phyloP scores from a whole-genome alignment of 1,284 basidiomycete genomes.

The Cutaneotrichosporon sp. region DNA sequence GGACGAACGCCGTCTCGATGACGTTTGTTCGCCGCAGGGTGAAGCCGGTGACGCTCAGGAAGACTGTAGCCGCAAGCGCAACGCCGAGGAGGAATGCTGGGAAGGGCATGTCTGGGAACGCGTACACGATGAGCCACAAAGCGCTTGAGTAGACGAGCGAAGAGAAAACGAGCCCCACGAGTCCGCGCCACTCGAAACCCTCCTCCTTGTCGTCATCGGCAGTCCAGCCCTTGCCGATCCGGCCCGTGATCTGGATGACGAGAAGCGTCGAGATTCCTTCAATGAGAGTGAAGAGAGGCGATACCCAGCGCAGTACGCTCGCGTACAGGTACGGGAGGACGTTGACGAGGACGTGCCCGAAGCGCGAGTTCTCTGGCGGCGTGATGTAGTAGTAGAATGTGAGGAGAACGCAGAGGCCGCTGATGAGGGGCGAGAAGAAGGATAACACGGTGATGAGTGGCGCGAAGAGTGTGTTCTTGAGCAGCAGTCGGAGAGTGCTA shows the following conservation, averaged over 20 bases:
- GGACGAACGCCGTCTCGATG: conserved; percentile 82
- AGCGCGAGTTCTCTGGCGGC: conserved; percentile 24
- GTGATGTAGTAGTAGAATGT: conserved; percentile 49
- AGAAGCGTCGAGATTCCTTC: conserved; percentile 51
- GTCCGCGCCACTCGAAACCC: conserved; percentile 51
- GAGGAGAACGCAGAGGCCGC: conserved; percentile 36
- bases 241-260: conserved; percentile 51
- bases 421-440: conserved; percentile 48
- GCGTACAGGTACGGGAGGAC: conserved; percentile 51
- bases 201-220: conserved; percentile 52
- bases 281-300: conserved; percentile 52
- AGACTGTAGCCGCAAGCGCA: conserved; percentile 57
- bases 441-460: conserved; percentile 47
- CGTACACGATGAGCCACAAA: conserved; percentile 40
- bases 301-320: conserved; percentile 47
- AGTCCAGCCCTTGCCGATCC: conserved; percentile 53
- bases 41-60: conserved; percentile 88
- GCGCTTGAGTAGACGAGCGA: conserved; percentile 50
- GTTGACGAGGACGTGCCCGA: conserved; percentile 43
- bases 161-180: conserved; percentile 49
- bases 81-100: conserved; percentile 51
- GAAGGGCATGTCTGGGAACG: conserved; percentile 38
- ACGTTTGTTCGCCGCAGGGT: conserved; percentile 83
- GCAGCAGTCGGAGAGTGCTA: conserved; percentile 49
- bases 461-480: conserved; percentile 49